phyloP scores from a whole-genome alignment of 306 rosid genomes.

The Aeschynomene evenia region DNA sequence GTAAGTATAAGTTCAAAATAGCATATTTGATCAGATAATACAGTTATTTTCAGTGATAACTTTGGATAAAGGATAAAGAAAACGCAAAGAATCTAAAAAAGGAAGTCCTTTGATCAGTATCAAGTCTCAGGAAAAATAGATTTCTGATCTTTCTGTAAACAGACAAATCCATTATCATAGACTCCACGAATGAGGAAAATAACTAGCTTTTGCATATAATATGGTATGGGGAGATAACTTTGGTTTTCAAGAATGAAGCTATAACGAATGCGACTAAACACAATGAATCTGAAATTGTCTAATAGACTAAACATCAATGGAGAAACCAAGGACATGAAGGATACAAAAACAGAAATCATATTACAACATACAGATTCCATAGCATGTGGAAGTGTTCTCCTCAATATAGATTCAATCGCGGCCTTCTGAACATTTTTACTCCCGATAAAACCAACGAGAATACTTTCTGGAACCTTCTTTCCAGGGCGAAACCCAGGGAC shows the following conservation, averaged over 20 bases:
- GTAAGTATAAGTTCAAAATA: constrained; percentile 9
- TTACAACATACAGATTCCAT: constrained; percentile 57
- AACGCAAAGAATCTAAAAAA: not conserved
- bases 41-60: constrained; percentile 3
- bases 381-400: constrained; percentile 92
- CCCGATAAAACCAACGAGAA: constrained; percentile 69
- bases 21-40: not conserved
- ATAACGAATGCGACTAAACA: too few species aligned
- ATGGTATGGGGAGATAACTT: not conserved
- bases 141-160: not conserved
- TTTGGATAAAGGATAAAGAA: not conserved
- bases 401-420: constrained; percentile 75
- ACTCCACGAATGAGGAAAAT: not conserved
- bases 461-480: constrained; percentile 68
- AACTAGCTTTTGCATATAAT: not conserved
- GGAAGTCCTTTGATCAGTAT: not conserved
- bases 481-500: constrained; percentile 91
- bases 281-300: not conserved
- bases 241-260: constrained; percentile 18
- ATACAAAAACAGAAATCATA: not conserved
- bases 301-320: not conserved
- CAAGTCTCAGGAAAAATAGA: not conserved
- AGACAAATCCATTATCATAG: not conserved
- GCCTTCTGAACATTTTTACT: constrained; percentile 69
- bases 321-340: constrained; percentile 1